These are phyloP conservation scores for Anisogramma anomala DNA, from an alignment of 2,329 filamentous ascomycete genomes.

Conservation along the genomic window DNA sequence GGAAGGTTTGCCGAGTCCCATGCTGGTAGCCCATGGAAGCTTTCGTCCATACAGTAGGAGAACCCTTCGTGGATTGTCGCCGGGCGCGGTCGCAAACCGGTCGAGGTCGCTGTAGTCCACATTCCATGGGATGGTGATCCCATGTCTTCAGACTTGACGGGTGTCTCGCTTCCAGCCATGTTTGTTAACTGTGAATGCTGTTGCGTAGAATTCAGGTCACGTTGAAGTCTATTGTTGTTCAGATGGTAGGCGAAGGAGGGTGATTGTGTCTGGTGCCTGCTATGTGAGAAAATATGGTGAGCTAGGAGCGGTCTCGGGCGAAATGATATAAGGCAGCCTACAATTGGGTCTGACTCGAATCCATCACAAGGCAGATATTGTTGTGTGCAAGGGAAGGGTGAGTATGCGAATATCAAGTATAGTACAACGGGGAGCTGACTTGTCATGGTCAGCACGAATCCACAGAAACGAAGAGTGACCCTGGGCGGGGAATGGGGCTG, in stretches of 20 bases:
- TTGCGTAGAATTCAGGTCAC: constrained; percentile 29
- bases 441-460: constrained; percentile 29
- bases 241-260: constrained; percentile 37
- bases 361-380: constrained; percentile 31
- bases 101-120: constrained; percentile 45
- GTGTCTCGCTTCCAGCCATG: constrained; percentile 42
- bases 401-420: constrained; percentile 26
- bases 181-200: constrained; percentile 32
- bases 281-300: constrained; percentile 28
- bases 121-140: constrained; percentile 30
- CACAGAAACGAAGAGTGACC: constrained; percentile 19
- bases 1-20: constrained; percentile 47
- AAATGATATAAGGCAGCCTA: constrained; percentile 28
- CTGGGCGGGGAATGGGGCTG: constrained; percentile 16
- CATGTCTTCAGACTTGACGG: constrained; percentile 36
- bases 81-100: constrained; percentile 40
- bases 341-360: constrained; percentile 40
- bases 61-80: constrained; percentile 51
- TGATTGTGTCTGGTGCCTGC: constrained; percentile 37
- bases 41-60: constrained; percentile 45
- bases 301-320: constrained; percentile 20
- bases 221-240: constrained; percentile 35
- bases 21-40: constrained; percentile 39
- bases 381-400: constrained; percentile 20
- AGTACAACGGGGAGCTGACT: constrained; percentile 26